Conservation (phyloP, 768 basidiomycete genomes). For the Macrolepiota fuliginosa region DNA sequence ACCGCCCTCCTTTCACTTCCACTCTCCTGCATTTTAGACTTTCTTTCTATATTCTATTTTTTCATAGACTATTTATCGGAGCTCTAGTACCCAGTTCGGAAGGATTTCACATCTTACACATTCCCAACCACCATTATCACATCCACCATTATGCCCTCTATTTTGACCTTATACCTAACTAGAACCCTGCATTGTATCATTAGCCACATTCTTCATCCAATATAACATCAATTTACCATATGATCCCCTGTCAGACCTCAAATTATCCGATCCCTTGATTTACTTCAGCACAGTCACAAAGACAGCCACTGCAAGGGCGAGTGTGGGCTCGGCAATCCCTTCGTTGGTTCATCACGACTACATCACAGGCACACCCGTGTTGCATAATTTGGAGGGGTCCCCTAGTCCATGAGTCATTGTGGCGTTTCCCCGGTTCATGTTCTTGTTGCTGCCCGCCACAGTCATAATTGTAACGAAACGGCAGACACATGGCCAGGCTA, state of each 20-base stretch:
- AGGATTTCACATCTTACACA: conserved; percentile 3
- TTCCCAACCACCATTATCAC: neutral
- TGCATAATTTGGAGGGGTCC: neutral
- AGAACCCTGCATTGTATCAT: conserved; percentile 11
- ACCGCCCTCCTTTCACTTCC: neutral
- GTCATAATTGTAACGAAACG: neutral
- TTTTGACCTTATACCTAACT: conserved; percentile 2
- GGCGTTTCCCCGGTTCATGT: neutral
- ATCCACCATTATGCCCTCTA: neutral
- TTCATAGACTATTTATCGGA: conserved; percentile 8
- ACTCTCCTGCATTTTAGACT: neutral
- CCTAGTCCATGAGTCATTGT: neutral
- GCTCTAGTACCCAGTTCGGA: conserved; percentile 1
- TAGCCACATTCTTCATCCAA: conserved; percentile 3
- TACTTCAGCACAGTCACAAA: too few relatives aligned
- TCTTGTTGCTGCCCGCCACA: neutral
- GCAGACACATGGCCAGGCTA: neutral
- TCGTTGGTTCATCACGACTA: neutral
- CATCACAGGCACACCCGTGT: neutral
- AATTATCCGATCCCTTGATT: too few relatives aligned
- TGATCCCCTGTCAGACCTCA: neutral
- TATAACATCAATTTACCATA: neutral
- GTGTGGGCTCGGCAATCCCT: neutral
- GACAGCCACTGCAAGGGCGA: neutral
- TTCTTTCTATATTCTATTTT: neutral